A percentile compares a stretch with the other conserved stretches of the same genome.
phyloP scores from a whole-genome alignment of 805 yeast genomes.

The Tetrapisispora phaffii region DNA sequence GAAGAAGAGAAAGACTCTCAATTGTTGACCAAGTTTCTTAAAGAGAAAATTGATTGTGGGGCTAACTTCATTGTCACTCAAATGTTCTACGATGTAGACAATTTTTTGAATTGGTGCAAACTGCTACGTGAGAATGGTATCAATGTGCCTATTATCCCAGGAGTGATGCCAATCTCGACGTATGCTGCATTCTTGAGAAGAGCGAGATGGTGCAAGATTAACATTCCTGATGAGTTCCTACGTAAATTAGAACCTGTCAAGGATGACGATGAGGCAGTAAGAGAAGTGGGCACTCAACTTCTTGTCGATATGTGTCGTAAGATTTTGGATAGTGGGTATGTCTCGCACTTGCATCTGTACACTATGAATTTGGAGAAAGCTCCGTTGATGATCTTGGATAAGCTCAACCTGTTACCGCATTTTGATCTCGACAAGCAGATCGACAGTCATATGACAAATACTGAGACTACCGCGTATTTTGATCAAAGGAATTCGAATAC shows the following conservation, averaged over 20 bases:
- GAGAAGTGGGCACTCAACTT: slow-evolving; percentile 75
- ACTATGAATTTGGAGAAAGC: slow-evolving; percentile 96
- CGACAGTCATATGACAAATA: slow-evolving; percentile 27
- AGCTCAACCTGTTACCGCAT: slow-evolving; percentile 44
- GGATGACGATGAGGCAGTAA: slow-evolving; percentile 81
- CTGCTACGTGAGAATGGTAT: slow-evolving; percentile 63
- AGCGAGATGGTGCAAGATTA: slow-evolving; percentile 86
- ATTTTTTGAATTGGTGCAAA: slow-evolving; percentile 74
- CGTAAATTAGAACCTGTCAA: slow-evolving; percentile 67
- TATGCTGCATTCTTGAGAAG: slow-evolving; percentile 87
- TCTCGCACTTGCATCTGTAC: slow-evolving; percentile 87
- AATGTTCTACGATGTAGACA: slow-evolving; percentile 91
- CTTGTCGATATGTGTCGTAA: slow-evolving; percentile 75
- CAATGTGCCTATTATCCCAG: slow-evolving; percentile 84
- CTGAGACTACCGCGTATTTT: slow-evolving; percentile 5
- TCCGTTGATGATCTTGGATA: slow-evolving; percentile 77
- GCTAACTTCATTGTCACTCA: slow-evolving; percentile 92
- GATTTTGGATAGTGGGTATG: slow-evolving; percentile 57
- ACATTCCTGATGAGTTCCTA: slow-evolving; percentile 64
- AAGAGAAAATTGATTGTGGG: slow-evolving; percentile 87
- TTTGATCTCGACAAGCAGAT: slow-evolving; percentile 7
- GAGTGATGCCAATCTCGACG: slow-evolving; percentile 97
- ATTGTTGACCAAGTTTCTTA: slow-evolving; percentile 48
- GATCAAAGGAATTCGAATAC: not conserved
- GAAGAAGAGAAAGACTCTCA: slow-evolving; percentile 61